Conservation (phyloP, 1,284 basidiomycete species). For the Puccinia novopanici region DNA sequence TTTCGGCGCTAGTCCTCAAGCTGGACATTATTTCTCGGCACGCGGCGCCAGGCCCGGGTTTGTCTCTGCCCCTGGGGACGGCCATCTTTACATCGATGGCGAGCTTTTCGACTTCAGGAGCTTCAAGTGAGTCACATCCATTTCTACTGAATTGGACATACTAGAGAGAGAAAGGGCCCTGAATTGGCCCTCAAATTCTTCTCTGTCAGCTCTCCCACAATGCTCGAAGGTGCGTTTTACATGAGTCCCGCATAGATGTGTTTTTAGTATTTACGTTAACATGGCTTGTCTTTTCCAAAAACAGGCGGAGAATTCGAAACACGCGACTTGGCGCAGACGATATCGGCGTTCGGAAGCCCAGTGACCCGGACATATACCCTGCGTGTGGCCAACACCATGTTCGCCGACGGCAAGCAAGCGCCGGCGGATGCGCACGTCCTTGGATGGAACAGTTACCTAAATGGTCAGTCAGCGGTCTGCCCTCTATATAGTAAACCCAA, state of each 20-base stretch:
- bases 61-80: slow-evolving; percentile 37
- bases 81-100: slow-evolving; percentile 43
- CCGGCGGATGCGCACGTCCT: slow-evolving; percentile 21
- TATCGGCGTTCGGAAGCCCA: slow-evolving; percentile 37
- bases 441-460: slow-evolving; percentile 32
- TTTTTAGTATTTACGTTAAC: neutral
- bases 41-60: slow-evolving; percentile 17
- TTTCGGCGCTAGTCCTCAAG: no score
- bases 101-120: slow-evolving; percentile 45
- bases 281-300: no score
- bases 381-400: slow-evolving; percentile 33
- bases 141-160: neutral
- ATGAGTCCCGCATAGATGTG: no score
- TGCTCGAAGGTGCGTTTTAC: slow-evolving; percentile 22
- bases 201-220: slow-evolving; percentile 10
- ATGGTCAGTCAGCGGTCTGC: slow-evolving; percentile 1
- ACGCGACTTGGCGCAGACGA: slow-evolving; percentile 23
- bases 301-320: slow-evolving; percentile 29
- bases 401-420: slow-evolving; percentile 20
- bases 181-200: neutral
- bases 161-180: neutral
- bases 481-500: no score
- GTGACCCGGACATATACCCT: slow-evolving; percentile 42
- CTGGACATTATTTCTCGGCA: neutral
- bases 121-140: slow-evolving; percentile 32